Conservation (phyloP, 2,329 filamentous ascomycete species). For the Tolypocladium inflatum region DNA sequence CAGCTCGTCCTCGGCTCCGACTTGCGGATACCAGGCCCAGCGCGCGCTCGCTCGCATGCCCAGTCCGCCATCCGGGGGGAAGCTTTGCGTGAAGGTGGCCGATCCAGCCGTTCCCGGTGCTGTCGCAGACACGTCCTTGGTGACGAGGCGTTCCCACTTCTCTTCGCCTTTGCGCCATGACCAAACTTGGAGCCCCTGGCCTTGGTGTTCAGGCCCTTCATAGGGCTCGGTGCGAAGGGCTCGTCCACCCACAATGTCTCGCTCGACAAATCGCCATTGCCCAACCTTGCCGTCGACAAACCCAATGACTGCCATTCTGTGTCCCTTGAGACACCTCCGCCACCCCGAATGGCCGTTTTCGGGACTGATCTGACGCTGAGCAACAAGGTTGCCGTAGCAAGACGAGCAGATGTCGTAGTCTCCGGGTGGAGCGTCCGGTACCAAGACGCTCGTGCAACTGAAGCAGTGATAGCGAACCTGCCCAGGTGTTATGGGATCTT, state of each 20-base stretch:
- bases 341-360: conserved; percentile 76
- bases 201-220: conserved; percentile 20
- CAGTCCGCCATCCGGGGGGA: conserved; percentile 68
- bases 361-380: conserved; percentile 52
- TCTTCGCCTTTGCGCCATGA: conserved; percentile 36
- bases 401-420: conserved; percentile 77
- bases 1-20: conserved; percentile 61
- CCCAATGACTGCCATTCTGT: conserved; percentile 74
- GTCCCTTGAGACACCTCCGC: conserved; percentile 70
- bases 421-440: conserved; percentile 44
- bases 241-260: conserved; percentile 69
- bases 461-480: conserved; percentile 73
- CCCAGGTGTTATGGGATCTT: conserved; percentile 58
- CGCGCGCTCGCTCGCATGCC: conserved; percentile 54
- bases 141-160: conserved; percentile 36
- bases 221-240: conserved; percentile 53
- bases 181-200: conserved; percentile 36
- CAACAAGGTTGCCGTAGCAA: conserved; percentile 65
- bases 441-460: conserved; percentile 48
- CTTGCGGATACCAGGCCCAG: conserved; percentile 71
- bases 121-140: conserved; percentile 38
- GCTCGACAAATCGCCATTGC: conserved; percentile 56
- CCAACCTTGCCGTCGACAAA: conserved; percentile 63
- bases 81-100: conserved; percentile 23
- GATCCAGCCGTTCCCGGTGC: conserved; percentile 23